Evolutionary conservation across 768 basidiomycete species (phyloP).

Genomic region (Tylopilus rubrobrunneus): DNA sequence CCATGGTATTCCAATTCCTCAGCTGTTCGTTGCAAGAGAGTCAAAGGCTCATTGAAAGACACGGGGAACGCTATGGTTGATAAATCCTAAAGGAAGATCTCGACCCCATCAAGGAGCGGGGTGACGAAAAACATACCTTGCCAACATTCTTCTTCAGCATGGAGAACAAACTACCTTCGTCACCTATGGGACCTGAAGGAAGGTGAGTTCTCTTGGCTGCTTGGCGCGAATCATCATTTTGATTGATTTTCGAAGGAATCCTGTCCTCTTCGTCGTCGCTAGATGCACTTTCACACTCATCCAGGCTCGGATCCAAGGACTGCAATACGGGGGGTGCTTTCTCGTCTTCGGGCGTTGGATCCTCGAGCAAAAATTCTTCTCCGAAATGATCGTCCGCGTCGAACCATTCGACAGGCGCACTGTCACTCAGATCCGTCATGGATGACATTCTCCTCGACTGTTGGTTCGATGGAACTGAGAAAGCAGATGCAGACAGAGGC

Average conservation of each 20-base stretch:
- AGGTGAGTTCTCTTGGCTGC: slow-evolving; percentile 52
- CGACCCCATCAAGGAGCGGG: background rate
- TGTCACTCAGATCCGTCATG: slow-evolving; percentile 47
- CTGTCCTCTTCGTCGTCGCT: slow-evolving; percentile 49
- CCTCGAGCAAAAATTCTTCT: slow-evolving; percentile 61
- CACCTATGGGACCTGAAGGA: slow-evolving; percentile 57
- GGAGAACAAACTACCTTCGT: slow-evolving; percentile 79
- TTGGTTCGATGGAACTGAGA: slow-evolving; percentile 29
- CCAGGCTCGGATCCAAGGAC: slow-evolving; percentile 39
- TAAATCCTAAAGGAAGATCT: slow-evolving; percentile 52
- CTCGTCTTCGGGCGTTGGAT: slow-evolving; percentile 37
- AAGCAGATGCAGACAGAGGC: slow-evolving; percentile 18
- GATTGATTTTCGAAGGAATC: background rate
- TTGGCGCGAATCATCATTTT: slow-evolving; percentile 18
- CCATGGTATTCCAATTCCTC: slow-evolving; percentile 81
- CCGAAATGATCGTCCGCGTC: slow-evolving; percentile 57
- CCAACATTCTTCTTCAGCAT: slow-evolving; percentile 88
- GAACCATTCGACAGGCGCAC: slow-evolving; percentile 61
- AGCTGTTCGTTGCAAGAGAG: slow-evolving; percentile 74
- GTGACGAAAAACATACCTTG: slow-evolving; percentile 46
- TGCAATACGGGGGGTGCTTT: slow-evolving; percentile 37
- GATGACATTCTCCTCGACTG: slow-evolving; percentile 44
- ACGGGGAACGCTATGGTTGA: slow-evolving; percentile 84
- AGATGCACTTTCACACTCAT: slow-evolving; percentile 38
- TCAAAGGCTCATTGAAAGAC: slow-evolving; percentile 85